phyloP scores from a whole-genome alignment of 768 basidiomycete genomes.

The Rubroboletus satanas region DNA sequence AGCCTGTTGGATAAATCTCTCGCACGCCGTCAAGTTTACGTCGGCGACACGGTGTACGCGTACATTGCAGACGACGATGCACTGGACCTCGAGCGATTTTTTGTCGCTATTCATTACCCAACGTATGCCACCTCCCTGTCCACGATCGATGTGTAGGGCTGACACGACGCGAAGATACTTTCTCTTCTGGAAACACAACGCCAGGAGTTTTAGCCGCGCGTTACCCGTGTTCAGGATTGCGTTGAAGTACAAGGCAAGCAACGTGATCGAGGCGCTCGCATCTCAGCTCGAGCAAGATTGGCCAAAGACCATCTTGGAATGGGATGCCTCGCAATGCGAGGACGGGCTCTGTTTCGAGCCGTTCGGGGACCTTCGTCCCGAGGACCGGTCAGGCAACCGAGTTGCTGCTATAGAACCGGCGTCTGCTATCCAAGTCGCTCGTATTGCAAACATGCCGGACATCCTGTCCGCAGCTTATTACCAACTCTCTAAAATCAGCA shows the following conservation, averaged over 20 bases:
- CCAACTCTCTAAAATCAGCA: not conserved
- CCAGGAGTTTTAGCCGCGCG: not conserved
- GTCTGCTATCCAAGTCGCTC: conserved; percentile 2
- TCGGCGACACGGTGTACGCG: not conserved
- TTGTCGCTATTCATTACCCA: conserved; percentile 1
- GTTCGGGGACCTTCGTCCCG: not conserved
- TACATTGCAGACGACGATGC: conserved; percentile 1
- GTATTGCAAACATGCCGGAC: conserved; percentile 1
- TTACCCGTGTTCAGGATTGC: conserved; percentile 4
- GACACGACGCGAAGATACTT: not conserved
- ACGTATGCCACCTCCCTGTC: not conserved
- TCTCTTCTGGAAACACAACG: conserved; percentile 1
- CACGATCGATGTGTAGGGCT: not conserved
- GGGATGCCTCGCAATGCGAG: conserved; percentile 3
- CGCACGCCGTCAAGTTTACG: not conserved
- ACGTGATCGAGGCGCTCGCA: conserved; percentile 2
- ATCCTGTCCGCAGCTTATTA: conserved; percentile 3
- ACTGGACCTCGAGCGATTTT: conserved; percentile 6
- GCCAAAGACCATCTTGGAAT: conserved; percentile 4
- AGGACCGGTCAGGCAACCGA: not conserved
- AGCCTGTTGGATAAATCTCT: not conserved
- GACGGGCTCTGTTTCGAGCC: not conserved
- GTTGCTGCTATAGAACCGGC: not conserved
- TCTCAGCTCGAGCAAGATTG: conserved; percentile 9
- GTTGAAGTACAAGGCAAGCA: not conserved